Conservation (phyloP, 2,329 filamentous ascomycete genomes). For the Penicillium freii region DNA sequence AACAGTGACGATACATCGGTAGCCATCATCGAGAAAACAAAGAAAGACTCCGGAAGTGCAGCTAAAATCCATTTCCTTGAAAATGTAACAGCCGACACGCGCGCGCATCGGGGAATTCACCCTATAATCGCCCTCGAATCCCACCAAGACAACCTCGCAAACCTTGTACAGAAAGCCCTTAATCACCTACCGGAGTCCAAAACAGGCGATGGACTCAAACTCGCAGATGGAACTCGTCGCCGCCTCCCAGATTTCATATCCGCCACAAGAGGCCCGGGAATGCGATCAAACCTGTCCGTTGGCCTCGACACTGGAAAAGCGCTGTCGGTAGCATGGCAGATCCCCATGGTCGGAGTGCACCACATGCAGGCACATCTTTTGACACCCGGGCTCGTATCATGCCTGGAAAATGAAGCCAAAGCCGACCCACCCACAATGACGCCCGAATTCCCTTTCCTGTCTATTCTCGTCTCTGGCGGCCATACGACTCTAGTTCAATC, state of each 20-base stretch:
- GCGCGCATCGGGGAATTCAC: slow-evolving; percentile 72
- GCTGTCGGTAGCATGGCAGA: slow-evolving; percentile 75
- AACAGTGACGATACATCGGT: slow-evolving; percentile 85
- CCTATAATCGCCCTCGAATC: slow-evolving; percentile 72
- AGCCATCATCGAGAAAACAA: slow-evolving; percentile 66
- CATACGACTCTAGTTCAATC: slow-evolving; percentile 86
- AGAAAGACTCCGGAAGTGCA: slow-evolving; percentile 12
- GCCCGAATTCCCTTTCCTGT: slow-evolving; percentile 79
- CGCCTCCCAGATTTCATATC: slow-evolving; percentile 76
- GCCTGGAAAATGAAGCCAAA: slow-evolving; percentile 48
- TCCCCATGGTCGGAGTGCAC: slow-evolving; percentile 81
- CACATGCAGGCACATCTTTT: slow-evolving; percentile 98
- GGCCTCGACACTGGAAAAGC: slow-evolving; percentile 86
- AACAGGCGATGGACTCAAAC: slow-evolving; percentile 14
- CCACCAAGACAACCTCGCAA: slow-evolving; percentile 69
- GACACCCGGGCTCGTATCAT: slow-evolving; percentile 73
- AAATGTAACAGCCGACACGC: slow-evolving; percentile 78
- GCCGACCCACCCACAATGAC: slow-evolving; percentile 8
- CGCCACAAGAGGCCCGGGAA: slow-evolving; percentile 86
- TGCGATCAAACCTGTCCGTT: slow-evolving; percentile 72
- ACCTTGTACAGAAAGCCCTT: slow-evolving; percentile 65
- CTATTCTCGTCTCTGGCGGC: slow-evolving; percentile 84
- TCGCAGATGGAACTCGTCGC: slow-evolving; percentile 31
- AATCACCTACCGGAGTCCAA: slow-evolving; percentile 49
- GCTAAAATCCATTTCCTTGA: slow-evolving; percentile 72